Percentiles rank a stretch among this genome's conserved stretches.
Conservation (phyloP, 805 yeast genomes). For the Hanseniaspora vineae region DNA sequence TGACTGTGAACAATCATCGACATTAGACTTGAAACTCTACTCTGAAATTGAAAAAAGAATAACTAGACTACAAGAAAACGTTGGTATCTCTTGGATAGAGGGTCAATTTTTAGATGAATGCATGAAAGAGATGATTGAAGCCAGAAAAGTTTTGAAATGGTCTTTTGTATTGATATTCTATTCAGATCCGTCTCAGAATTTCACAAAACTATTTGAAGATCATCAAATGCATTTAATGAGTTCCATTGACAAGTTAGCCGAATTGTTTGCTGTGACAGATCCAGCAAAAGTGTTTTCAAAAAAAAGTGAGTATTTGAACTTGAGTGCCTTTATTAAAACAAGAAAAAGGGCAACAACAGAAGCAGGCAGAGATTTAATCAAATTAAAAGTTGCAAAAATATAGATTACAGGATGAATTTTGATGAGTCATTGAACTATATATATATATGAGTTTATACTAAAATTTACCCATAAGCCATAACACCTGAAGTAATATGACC, state of each 20-base stretch:
- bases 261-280: conserved; percentile 35
- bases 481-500: no score
- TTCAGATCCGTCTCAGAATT: conserved; percentile 36
- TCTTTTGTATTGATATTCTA: conserved; percentile 73
- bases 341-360: conserved; percentile 26
- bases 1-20: conserved; percentile 64
- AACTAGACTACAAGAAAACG: conserved; percentile 47
- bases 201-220: conserved; percentile 53
- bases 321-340: conserved; percentile 23
- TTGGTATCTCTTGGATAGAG: conserved; percentile 72
- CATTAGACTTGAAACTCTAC: conserved; percentile 54
- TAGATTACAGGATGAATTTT: not conserved
- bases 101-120: conserved; percentile 73
- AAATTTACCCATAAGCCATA: no score
- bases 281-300: conserved; percentile 24
- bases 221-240: conserved; percentile 51
- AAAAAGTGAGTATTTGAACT: conserved; percentile 27
- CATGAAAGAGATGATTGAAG: conserved; percentile 46
- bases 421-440: not conserved
- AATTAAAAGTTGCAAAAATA: conserved; percentile 1
- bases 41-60: conserved; percentile 52
- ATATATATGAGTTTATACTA: no score
- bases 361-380: conserved; percentile 24
- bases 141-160: conserved; percentile 79
- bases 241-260: conserved; percentile 59